Conservation (phyloP, 345 rosid genomes). For the Turritis glabra region DNA sequence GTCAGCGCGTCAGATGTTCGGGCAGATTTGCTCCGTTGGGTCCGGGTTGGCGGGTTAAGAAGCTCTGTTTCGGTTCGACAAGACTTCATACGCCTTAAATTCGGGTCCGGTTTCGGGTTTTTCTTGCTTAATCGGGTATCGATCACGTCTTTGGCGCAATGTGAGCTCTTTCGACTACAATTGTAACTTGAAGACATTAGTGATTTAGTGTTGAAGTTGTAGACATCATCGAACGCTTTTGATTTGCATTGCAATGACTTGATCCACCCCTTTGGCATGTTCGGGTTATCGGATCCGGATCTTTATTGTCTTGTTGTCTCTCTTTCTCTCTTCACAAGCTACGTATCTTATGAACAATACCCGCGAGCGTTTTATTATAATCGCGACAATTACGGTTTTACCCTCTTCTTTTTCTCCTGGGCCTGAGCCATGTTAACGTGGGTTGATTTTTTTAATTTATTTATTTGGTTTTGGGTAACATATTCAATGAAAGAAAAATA, state of each 20-base stretch:
- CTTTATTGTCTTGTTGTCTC: neutral
- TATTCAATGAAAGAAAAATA: neutral
- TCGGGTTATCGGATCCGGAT: constrained; percentile 33
- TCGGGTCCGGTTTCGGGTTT: constrained; percentile 33
- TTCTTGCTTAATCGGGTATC: constrained; percentile 38
- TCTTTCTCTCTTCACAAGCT: neutral
- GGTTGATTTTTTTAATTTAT: too few relatives aligned
- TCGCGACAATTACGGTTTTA: neutral
- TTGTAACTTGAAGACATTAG: constrained; percentile 36
- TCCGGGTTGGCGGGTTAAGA: constrained; percentile 30
- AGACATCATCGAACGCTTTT: constrained; percentile 76
- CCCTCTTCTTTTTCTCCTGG: neutral
- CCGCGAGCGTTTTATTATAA: constrained; percentile 19
- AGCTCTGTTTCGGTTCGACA: constrained; percentile 33
- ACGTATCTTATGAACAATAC: neutral
- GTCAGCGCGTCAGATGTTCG: constrained; percentile 56
- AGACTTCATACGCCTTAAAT: constrained; percentile 22
- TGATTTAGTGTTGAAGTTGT: constrained; percentile 37
- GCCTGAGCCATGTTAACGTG: constrained; percentile 27
- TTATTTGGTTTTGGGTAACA: too few relatives aligned
- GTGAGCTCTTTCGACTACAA: constrained; percentile 52
- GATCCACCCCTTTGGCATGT: constrained; percentile 76
- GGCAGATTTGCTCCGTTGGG: constrained; percentile 33
- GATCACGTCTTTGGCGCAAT: constrained; percentile 63
- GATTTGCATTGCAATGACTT: constrained; percentile 86